These are phyloP conservation scores for Aspergillus fructus DNA, from an alignment of 2,329 filamentous ascomycete genomes.

Conservation along the genomic window DNA sequence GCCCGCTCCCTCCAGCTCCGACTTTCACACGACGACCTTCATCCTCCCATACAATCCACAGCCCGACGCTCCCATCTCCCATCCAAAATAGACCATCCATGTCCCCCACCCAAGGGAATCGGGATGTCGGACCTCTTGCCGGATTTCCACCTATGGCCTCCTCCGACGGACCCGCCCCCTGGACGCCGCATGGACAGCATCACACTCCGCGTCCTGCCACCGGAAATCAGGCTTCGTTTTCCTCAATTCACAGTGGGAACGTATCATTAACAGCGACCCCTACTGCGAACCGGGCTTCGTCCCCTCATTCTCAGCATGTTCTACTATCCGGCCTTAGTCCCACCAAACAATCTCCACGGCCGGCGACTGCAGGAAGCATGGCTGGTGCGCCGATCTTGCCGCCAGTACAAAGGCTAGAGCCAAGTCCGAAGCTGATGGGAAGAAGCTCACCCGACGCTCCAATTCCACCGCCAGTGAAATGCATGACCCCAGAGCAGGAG, in stretches of 20 bases:
- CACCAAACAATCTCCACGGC: conserved; percentile 46
- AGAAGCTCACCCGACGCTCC: conserved; percentile 43
- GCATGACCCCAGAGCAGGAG: conserved; percentile 45
- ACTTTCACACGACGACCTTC: conserved; percentile 41
- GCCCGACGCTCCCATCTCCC: conserved; percentile 36
- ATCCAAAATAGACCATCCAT: conserved; percentile 48
- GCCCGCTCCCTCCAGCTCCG: conserved; percentile 21
- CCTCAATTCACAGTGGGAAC: conserved; percentile 30
- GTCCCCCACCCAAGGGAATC: conserved; percentile 51
- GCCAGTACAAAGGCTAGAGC: conserved; percentile 42
- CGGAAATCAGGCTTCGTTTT: conserved; percentile 25
- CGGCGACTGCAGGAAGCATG: conserved; percentile 35
- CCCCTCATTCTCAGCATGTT: conserved; percentile 38
- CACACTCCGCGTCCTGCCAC: conserved; percentile 31
- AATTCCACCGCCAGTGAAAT: conserved; percentile 43
- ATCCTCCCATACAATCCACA: conserved; percentile 41
- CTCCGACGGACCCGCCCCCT: conserved; percentile 27
- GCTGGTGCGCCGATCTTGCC: conserved; percentile 38
- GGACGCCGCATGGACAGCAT: conserved; percentile 34
- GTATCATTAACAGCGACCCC: conserved; percentile 36
- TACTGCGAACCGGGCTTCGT: conserved; percentile 34
- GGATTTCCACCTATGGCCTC: conserved; percentile 38
- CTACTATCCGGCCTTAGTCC: conserved; percentile 47
- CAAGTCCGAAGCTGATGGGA: conserved; percentile 46
- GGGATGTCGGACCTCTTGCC: conserved; percentile 47